Percentiles rank a stretch among this genome's conserved stretches.
These are phyloP conservation scores for Heliamphora exappendiculata DNA, from an alignment of 148 eudicot species.

Conservation along the genomic window DNA sequence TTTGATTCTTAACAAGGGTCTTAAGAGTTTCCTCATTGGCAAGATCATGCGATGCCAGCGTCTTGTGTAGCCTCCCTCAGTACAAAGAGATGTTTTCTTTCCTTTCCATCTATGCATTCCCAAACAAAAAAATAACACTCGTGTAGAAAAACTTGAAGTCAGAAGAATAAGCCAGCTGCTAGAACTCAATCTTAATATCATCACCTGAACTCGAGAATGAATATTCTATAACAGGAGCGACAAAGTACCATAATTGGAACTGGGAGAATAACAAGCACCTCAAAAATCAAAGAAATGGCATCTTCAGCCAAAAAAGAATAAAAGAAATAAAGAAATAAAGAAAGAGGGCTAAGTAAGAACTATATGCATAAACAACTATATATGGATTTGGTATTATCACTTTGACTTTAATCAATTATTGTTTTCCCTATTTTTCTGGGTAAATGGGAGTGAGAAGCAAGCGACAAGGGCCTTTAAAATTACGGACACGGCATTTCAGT, in stretches of 20 bases:
- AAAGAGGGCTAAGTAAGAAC: too few relatives aligned
- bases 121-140: constrained; percentile 3
- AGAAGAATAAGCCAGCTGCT: neutral
- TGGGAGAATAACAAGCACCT: neutral
- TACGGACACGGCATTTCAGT: neutral
- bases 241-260: neutral
- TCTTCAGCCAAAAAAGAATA: neutral
- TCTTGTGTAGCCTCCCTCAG: constrained; percentile 62
- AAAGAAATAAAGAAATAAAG: too few relatives aligned
- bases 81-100: constrained; percentile 45
- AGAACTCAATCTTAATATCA: neutral
- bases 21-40: constrained; percentile 40
- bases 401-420: neutral
- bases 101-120: constrained; percentile 45
- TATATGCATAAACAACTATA: neutral
- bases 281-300: neutral
- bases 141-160: too few relatives aligned
- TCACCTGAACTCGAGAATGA: neutral
- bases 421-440: neutral
- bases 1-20: constrained; percentile 59
- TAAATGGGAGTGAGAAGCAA: neutral
- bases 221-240: neutral
- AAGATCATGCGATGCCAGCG: constrained; percentile 63
- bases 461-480: neutral
- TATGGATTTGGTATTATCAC: neutral